phyloP scores from a whole-genome alignment of 2,329 filamentous ascomycete genomes.

The Zasmidium cellare region DNA sequence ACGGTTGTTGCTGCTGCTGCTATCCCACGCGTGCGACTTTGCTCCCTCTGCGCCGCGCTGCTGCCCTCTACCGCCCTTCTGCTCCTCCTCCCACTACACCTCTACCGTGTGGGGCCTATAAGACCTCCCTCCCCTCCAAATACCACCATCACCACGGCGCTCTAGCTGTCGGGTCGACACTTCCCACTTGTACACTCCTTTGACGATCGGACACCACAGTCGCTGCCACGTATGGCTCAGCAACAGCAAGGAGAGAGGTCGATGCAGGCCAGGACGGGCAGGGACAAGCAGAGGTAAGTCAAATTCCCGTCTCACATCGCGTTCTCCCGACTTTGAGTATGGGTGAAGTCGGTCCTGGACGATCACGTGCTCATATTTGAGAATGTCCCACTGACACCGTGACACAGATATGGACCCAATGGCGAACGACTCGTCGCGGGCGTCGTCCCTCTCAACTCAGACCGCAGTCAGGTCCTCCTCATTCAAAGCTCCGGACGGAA shows the following conservation, averaged over 20 bases:
- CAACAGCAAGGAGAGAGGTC: constrained; percentile 41
- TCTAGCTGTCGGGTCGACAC: constrained; percentile 7
- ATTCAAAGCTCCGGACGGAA: constrained; percentile 90
- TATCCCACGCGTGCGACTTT: constrained; percentile 1
- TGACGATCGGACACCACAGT: constrained; percentile 13
- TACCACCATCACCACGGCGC: not conserved
- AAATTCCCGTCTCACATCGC: not conserved
- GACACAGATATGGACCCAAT: constrained; percentile 79
- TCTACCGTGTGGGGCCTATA: too few species aligned
- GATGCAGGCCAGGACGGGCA: constrained; percentile 70
- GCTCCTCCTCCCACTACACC: not conserved
- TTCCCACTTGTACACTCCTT: constrained; percentile 23
- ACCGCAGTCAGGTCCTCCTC: constrained; percentile 85
- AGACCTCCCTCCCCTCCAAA: constrained; percentile 4
- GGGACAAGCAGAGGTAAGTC: constrained; percentile 68
- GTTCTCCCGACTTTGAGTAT: not conserved
- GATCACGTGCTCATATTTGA: constrained; percentile 3
- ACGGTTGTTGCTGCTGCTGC: constrained; percentile 4
- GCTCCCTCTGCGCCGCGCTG: not conserved
- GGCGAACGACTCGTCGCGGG: constrained; percentile 95
- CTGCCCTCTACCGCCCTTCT: constrained; percentile 15
- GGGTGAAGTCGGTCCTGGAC: not conserved
- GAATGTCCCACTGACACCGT: constrained; percentile 19
- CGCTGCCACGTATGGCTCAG: constrained; percentile 43
- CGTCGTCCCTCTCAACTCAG: constrained; percentile 82